Evolutionary conservation across 805 yeast genomes (phyloP), one percentile per base, ranked within the genome.

Genomic region (Hanseniaspora mollemarum): DNA sequence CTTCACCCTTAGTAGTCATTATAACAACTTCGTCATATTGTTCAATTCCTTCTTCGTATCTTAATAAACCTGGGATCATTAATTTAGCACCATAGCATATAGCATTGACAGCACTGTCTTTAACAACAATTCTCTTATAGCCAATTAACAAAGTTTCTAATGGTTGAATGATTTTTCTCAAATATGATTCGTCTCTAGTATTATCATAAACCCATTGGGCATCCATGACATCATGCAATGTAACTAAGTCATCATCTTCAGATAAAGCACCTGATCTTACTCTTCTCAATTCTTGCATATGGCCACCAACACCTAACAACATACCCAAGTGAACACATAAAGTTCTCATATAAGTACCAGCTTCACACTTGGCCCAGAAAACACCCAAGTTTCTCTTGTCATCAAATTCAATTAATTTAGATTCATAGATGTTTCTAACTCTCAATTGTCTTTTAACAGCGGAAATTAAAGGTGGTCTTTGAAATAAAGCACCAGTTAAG

Each of bases 311-410:
- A 62, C 97, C 96, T 58, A 92, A 76, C 54, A 92, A 76, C 95
- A 92, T 88, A 73, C 98, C 98, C 63, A 92, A 74, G 71, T 92
- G 98, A 53, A 92, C 98, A 82, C 98, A 92, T 61, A 92, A 74
- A 46, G 98, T 92, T 78, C 98, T 84, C 96, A 92, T 92, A 72
- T 92, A 92, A 54, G 98, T 92, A 72, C 98, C 98, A 55, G 98
- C 98, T 75, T 92, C 98, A 77, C 98, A 92, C 38, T 95, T 84
- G 54, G 97, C 98, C 98, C 98, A 92, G 74, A 92, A 92, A 32
- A 92, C 97, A 73, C 95, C 95, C 56, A 92, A 76, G 61, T 92
- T 90, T 70, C 97, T 83, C 71, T 92, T 88, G 71, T 87, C 84
- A 72, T 88, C 98, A 64, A 92, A 92, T 71, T 92, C 98, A 62